Base-by-base conservation (phyloP, 768 basidiomycete genomes). In the Roridomyces roridus region DNA sequence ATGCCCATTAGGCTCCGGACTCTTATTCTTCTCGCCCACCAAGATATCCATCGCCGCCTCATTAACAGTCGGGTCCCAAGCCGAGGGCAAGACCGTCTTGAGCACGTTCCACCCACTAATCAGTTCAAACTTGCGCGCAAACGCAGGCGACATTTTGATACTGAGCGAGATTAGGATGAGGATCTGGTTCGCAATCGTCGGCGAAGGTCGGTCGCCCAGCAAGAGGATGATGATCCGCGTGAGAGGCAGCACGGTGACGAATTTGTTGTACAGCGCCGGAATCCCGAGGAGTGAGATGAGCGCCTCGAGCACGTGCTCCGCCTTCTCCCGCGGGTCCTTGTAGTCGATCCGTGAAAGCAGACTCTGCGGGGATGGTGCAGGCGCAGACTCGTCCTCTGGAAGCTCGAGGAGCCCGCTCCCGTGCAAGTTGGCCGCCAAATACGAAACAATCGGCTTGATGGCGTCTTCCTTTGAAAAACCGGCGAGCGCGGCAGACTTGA, bases 391-490 rank as follows among this genome's bases (percentile, higher is more conserved):
- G 44, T 63, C 44, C 14, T n/a, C n/a, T n/a, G n/a, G n/a, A n/a
- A 36, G 25, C 5, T 57, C 57, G 17, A 40, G 51, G 15, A 29
- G 15, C 15, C 34, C 37, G 12, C 46, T n/a, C n/a, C n/a, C 47
- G 55, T 89, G 84, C 12, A 95, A 70, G 67, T 90, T 89, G 0
- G 93, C 91, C 2, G 92, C 91, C 8, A 96, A 74, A 68, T 92
- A 96, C 0, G 93, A 89, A 5, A 94, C 85, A 1, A 95, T 72
- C 0, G 96, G 94, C 66, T 94, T 96, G 65, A 96, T 89, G 0
- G 82, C 78, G 44, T 89, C 87, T 24, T 90, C 89, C 36, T 84
- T 80, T 3, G 84, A 81, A 64, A 92, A 93, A n/a, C 83, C 77
- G 0, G 86, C 79, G 65, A 85, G 80, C 47, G 88, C 80, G 4